These are phyloP conservation scores for Nannochloropsis gaditana DNA, from an alignment of 108 stramenopile species.

Conservation along the genomic window DNA sequence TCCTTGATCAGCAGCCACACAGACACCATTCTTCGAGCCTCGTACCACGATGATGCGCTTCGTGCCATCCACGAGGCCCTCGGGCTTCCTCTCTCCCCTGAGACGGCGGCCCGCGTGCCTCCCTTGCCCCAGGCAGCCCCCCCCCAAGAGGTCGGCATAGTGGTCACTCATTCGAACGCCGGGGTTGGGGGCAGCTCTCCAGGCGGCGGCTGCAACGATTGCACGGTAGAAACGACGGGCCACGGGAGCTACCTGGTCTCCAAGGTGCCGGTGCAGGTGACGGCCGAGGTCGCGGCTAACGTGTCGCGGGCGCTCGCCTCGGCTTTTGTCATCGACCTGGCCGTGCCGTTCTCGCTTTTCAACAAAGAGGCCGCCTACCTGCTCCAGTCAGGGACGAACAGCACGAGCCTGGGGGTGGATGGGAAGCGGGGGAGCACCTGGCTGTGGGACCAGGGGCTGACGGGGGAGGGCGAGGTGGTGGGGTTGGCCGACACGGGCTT, in stretches of 20 bases:
- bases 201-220: neutral
- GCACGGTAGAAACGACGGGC: neutral
- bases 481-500: conserved; percentile 42
- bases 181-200: neutral
- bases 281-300: neutral
- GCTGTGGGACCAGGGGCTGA: neutral
- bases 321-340: neutral
- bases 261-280: neutral
- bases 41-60: neutral
- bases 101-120: neutral
- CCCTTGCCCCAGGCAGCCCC: neutral
- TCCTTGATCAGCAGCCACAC: conserved; percentile 1
- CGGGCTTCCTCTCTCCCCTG: neutral
- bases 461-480: conserved; percentile 29
- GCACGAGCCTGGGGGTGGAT: neutral
- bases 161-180: neutral
- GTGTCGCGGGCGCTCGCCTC: neutral
- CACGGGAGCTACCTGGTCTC: neutral
- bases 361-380: neutral
- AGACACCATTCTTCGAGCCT: neutral
- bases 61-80: neutral
- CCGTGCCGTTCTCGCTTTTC: neutral
- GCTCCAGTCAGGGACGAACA: neutral
- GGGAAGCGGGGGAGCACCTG: neutral
- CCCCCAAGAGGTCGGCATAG: neutral